Evolutionary conservation across 1,284 basidiomycete genomes (phyloP), one percentile per base, ranked within the genome.

Genomic region (Moesziomyces antarcticus): DNA sequence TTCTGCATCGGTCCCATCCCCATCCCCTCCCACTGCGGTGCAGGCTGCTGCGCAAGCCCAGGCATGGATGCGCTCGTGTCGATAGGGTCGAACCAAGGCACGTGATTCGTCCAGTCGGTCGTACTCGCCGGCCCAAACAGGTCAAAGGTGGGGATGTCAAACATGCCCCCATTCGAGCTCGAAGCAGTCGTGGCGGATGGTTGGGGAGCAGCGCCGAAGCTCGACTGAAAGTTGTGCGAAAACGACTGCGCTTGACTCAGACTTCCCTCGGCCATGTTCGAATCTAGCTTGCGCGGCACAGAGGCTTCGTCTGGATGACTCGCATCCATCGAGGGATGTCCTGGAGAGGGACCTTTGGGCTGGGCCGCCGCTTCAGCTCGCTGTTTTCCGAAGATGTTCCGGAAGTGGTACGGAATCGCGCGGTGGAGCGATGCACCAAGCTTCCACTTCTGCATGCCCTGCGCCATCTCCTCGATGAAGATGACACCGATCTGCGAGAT

Each of bases 391-490:
- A 63, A 52, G 25, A 62, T 46, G 30, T 57, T 48, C 5, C 60
- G 56, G n/a, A 35, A 63, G 8, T 64, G 67, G 21, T 50, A 56
- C 18, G 67, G 60, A n/a, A 70, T 43, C 3, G 35, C 41, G 9
- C 70, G 42, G 20, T 67, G 70, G 21, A 73, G 27, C n/a, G 70
- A 73, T 1, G 43, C 52, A 4, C 59, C 70, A 18, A 73, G 52
- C 60, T 73, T 73, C 70, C 70, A 73, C 44, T 73, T 67, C 20
- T 67, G 60, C 70, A 73, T 73, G 35, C 62, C 70, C 37, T 67
- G 70, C 11, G 59, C 47, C 70, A 73, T 73, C 30, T 73, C 70
- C 43, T 63, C 64, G 42, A 73, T 64, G 22, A 73, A 73, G 21
- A 73, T 33, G 27, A 67, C 50, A n/a, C 70, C 70, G 35, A 73